These are phyloP conservation scores for Flaveria brownii DNA, from an alignment of 129 eudicot genomes.

Conservation along the genomic window DNA sequence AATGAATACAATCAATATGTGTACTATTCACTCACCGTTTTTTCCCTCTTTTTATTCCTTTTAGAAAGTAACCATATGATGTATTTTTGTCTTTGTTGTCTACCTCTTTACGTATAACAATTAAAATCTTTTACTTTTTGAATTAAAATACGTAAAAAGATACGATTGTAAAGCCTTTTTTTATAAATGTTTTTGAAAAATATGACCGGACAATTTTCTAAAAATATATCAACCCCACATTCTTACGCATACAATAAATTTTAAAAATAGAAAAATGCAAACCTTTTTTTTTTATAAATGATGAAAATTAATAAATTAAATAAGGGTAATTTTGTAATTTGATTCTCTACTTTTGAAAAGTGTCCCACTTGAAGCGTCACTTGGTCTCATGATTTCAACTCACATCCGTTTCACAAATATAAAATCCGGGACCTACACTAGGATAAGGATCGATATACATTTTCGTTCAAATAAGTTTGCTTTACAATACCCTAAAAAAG, in stretches of 20 bases:
- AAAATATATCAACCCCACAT: too few species aligned
- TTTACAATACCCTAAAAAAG: too few species aligned
- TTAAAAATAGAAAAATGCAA: too few species aligned
- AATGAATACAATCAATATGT: too few species aligned
- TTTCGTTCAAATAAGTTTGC: neutral
- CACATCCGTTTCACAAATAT: constrained; percentile 30
- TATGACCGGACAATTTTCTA: neutral
- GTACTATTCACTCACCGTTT: too few species aligned
- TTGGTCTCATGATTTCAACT: constrained; percentile 25
- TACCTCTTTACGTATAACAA: too few species aligned
- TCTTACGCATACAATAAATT: too few species aligned
- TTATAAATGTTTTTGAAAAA: neutral
- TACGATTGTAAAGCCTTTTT: neutral
- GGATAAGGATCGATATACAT: constrained; percentile 25
- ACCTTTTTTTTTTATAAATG: neutral
- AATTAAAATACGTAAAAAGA: too few species aligned
- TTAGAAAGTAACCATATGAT: too few species aligned
- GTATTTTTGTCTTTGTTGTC: too few species aligned
- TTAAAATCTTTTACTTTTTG: too few species aligned
- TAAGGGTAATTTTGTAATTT: constrained; percentile 10
- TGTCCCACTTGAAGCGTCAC: constrained; percentile 28
- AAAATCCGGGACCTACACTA: constrained; percentile 25
- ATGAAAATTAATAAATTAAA: neutral
- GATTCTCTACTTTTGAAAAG: neutral
- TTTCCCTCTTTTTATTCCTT: too few species aligned